Percentiles rank a stretch among this genome's conserved stretches.
Evolutionary conservation across 2,329 filamentous ascomycete species (phyloP).

Genomic region (Colletotrichum tropicicola): DNA sequence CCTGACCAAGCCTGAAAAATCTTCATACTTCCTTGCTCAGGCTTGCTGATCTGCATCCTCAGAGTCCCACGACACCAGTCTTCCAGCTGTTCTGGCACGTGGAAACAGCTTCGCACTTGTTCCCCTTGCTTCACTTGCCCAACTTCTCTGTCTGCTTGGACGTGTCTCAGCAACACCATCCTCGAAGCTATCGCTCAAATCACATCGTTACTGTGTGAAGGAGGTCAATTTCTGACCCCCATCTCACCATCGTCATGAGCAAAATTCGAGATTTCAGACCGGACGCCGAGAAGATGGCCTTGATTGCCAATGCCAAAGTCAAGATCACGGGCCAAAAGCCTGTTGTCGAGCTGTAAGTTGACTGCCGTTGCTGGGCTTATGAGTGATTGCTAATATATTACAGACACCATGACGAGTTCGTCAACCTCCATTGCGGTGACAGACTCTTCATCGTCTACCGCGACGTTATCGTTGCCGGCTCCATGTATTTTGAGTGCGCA

Average conservation of each 20-base stretch:
- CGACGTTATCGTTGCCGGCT: slow-evolving; percentile 14
- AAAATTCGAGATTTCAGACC: neutral
- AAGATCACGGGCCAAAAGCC: neutral
- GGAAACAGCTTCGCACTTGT: too few species aligned
- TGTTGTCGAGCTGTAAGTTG: neutral
- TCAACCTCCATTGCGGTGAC: slow-evolving; percentile 3
- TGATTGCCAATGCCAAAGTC: neutral
- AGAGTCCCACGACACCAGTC: too few species aligned
- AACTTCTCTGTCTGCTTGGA: too few species aligned
- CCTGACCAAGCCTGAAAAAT: too few species aligned
- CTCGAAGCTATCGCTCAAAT: neutral
- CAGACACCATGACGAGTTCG: slow-evolving; percentile 8
- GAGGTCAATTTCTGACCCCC: too few species aligned
- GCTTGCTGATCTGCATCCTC: too few species aligned
- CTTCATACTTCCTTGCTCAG: too few species aligned
- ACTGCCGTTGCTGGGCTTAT: neutral
- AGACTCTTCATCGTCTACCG: slow-evolving; percentile 15
- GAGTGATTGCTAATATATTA: neutral
- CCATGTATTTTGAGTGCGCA: slow-evolving; percentile 17
- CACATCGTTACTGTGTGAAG: neutral
- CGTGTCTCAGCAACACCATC: too few species aligned
- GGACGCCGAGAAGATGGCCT: neutral
- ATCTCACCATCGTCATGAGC: neutral
- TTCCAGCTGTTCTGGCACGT: too few species aligned
- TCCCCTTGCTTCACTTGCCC: too few species aligned